Evolutionary conservation across 2,329 filamentous ascomycete species (phyloP).

Genomic region (Dichotomopilus funicola): DNA sequence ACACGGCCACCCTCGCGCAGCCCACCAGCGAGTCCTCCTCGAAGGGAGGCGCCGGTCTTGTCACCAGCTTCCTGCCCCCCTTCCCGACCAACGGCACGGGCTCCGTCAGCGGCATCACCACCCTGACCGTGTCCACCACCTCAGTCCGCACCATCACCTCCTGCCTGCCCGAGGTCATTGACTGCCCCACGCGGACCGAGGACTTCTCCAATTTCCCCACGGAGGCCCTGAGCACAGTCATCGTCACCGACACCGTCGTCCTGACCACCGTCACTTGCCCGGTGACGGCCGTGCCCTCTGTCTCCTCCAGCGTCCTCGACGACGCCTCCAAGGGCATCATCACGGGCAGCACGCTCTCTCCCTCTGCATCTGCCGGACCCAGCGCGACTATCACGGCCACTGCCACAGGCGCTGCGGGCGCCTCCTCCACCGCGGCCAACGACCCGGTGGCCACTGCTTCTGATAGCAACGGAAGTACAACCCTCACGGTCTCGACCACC

Average conservation of each 20-base stretch:
- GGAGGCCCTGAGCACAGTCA: constrained; percentile 26
- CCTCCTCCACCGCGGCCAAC: constrained; percentile 6
- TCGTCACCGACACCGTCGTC: constrained; percentile 35
- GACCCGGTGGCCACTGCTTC: too few relatives aligned
- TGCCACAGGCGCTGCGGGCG: constrained; percentile 18
- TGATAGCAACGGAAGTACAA: too few relatives aligned
- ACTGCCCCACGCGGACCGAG: constrained; percentile 33
- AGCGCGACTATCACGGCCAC: constrained; percentile 30
- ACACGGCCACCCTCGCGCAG: not conserved
- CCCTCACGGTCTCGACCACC: too few relatives aligned
- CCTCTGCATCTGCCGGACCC: too few relatives aligned
- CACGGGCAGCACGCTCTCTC: constrained; percentile 31
- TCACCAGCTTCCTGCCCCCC: constrained; percentile 15
- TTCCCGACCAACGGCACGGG: constrained; percentile 16
- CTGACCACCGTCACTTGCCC: constrained; percentile 39
- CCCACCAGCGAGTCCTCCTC: constrained; percentile 9
- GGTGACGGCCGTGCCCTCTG: constrained; percentile 33
- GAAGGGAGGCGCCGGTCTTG: not conserved
- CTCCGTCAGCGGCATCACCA: constrained; percentile 27
- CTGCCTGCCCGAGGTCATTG: constrained; percentile 34
- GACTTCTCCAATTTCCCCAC: constrained; percentile 27
- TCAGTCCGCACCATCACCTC: constrained; percentile 32
- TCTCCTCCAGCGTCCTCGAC: constrained; percentile 32
- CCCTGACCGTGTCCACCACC: constrained; percentile 34
- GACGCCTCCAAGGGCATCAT: constrained; percentile 29